Base-by-base conservation (phyloP, 805 yeast genomes). In the Nadsonia fulvescens region DNA sequence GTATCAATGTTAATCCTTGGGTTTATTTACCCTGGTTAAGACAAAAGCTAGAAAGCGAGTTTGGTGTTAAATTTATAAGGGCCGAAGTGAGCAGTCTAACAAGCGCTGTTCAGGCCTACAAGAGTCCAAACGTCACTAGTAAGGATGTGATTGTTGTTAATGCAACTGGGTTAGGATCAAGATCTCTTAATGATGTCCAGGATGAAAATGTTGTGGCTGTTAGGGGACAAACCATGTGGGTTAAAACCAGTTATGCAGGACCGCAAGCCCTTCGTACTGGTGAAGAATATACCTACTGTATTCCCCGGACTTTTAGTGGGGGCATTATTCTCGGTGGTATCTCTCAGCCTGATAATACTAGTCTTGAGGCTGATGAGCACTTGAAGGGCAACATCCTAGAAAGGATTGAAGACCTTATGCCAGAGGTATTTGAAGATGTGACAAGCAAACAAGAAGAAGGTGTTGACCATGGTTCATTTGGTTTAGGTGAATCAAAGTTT, bases 201-300 rank as follows among this genome's bases (percentile, higher is more conserved):
- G 39, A 36, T n/a, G n/a, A 27, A 14, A 18, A 21, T 4, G 31
- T 31, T 16, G 27, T 27, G 17, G 29, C 30, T 18, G 37, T 35
- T n/a, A 31, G 39, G 5, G 39, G 39, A 8, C 39, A 36, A 26
- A 36, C 37, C 3, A 36, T 36, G 22, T 29, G 33, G 32, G 38
- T 36, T 6, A 28, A 30, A 12, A 24, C 38, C 19, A 30, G 29
- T 8, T 33, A 33, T 12, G 18, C 28, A 2, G 39, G 36, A 8
- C 33, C 34, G 9, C 32, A 32, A 29, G 35, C 27, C 7, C 25
- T 28, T 10, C 28, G 36, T 13, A 28, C 28, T 4, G 36, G 37
- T 8, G 29, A 20, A 13, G 37, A 36, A 18, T 36, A 35, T 16
- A 36, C 39, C 14, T 36, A 36, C 25, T 22, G 27, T 5, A 36